Base-by-base conservation (phyloP, 2,329 filamentous ascomycete genomes). In the Anthostomella pinea region DNA sequence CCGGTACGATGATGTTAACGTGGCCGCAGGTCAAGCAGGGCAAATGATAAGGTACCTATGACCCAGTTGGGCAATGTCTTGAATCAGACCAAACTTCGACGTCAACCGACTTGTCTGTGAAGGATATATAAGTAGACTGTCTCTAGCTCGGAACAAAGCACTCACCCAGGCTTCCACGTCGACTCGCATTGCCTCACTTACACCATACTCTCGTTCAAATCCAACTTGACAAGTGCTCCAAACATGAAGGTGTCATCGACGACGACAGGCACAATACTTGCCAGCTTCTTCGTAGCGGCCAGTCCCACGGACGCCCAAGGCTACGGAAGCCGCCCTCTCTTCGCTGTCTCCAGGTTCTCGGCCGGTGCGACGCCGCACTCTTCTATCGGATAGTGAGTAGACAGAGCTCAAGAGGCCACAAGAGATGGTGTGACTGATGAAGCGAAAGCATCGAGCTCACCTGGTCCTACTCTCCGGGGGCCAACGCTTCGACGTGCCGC, bases 321-420 rank as follows among this genome's bases (percentile, higher is more conserved):
- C 14, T 11, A 26, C 4, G 21, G 24, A 14, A 9, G 29, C 6
- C 22, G 15, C 14, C 8, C 22, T 5, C 24, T 34, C 9, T 46
- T 52, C 30, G 19, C 31, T 8, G 39, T 52, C 11, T 30, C 35
- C 22, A 36, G 38, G 13, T 49, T 50, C 35, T 29, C 39, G 14
- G 49, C 47, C 6, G 45, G 49, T 15, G 47, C 45, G 9, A 43
- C 30, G 24, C 49, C 49, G n/a, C 45, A 51, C 31, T 51, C 48
- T 5, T 25, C 33, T n/a, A 9, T 45, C 17, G 48, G 46, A 33
- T 42, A 46, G 49, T 52, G 30, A 43, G 49, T 43, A 6, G 10
- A 16, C 13, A 26, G 10, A 8, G 14, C 20, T 30, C 27, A 26
- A 19, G 3, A 14, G 4, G 17, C 11, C 3, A 13, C 9, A 19